Evolutionary conservation across 441 rosid genomes (phyloP).

Genomic region (Isatis lusitanica): DNA sequence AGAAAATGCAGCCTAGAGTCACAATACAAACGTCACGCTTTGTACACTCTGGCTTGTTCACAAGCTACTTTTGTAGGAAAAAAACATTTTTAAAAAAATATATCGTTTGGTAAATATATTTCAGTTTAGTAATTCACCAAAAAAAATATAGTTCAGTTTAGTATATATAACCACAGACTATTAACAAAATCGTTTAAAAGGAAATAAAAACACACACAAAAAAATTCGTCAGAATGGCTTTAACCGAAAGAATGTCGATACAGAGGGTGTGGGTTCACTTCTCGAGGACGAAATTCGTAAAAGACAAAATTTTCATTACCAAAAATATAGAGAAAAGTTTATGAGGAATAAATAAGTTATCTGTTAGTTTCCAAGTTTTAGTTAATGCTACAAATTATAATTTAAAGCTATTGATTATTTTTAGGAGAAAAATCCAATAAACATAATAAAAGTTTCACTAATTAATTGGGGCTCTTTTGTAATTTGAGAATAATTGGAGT

Average conservation of each 20-base stretch:
- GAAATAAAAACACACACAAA: not conserved
- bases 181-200: not conserved
- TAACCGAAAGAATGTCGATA: not conserved
- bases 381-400: too few relatives aligned
- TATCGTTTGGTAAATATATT: not conserved
- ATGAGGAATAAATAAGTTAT: not conserved
- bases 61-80: not conserved
- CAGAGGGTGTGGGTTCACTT: conserved; percentile 14
- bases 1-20: conserved; percentile 16
- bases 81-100: not conserved
- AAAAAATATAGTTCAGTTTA: not conserved
- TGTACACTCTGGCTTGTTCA: conserved; percentile 15
- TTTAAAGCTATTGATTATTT: not conserved
- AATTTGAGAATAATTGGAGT: not conserved
- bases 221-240: not conserved
- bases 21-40: conserved; percentile 10
- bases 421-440: not conserved
- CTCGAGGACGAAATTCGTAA: conserved; percentile 3
- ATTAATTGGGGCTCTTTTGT: not conserved
- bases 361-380: not conserved
- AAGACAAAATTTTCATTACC: not conserved
- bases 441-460: not conserved
- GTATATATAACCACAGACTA: not conserved
- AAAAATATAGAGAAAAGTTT: not conserved
- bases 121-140: too few relatives aligned